Conservation (phyloP, 2,329 filamentous ascomycete genomes). For the Uncinocarpus reesii region DNA sequence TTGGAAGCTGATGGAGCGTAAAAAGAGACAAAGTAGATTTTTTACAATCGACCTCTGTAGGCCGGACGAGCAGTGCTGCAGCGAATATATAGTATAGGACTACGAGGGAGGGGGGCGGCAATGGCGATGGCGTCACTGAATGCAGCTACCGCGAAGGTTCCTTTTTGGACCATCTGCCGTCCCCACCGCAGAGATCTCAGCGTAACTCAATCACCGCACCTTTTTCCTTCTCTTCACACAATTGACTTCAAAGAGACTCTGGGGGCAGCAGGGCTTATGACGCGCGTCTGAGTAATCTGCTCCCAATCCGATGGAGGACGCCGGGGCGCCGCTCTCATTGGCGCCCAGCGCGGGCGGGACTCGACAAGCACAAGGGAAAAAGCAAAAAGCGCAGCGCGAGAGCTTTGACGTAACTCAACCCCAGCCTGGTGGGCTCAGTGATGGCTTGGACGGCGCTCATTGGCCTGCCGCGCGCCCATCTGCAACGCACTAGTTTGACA, state of each 20-base stretch:
- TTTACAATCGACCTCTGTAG: conserved; percentile 4
- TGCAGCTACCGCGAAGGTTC: conserved; percentile 3
- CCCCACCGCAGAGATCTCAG: background rate
- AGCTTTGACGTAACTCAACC: conserved; percentile 3
- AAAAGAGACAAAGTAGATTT: background rate
- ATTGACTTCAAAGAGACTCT: too few species aligned
- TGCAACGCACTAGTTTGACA: background rate
- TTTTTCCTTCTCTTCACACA: too few species aligned
- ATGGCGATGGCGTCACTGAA: conserved; percentile 7
- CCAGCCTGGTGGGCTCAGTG: background rate
- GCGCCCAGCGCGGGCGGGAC: background rate
- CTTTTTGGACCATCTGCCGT: background rate
- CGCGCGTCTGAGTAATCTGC: background rate
- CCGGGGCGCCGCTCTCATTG: background rate
- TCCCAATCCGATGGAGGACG: background rate
- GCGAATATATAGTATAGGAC: conserved; percentile 5
- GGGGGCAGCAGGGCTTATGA: background rate
- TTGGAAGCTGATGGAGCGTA: background rate
- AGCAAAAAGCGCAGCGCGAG: background rate
- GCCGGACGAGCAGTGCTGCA: background rate
- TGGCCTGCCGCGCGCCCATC: background rate
- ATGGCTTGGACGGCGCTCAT: background rate
- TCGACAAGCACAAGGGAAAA: background rate
- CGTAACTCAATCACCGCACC: too few species aligned
- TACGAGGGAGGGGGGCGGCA: background rate